Base-by-base conservation (phyloP, 2,329 filamentous ascomycete species). In the Alternaria arborescens region DNA sequence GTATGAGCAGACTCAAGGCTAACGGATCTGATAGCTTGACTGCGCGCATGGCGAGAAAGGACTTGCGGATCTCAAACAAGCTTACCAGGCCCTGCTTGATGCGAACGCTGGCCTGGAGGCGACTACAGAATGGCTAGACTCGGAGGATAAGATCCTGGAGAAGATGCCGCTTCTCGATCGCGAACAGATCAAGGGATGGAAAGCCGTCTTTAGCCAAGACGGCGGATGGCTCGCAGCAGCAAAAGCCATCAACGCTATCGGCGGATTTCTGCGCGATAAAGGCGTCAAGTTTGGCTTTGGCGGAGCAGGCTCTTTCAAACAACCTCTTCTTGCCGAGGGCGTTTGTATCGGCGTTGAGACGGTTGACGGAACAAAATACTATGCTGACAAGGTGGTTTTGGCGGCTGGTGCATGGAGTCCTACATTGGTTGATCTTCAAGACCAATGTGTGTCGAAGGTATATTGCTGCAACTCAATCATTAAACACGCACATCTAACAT, bases 391-490 rank as follows among this genome's bases (percentile, higher is more conserved):
- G 65, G 77, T 82, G 0, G 75, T 83, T 11, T 64, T 84, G 24
- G 81, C 82, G 18, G 75, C 81, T n/a, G 73, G 73, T 16, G 72
- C 73, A 2, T 76, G 73, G 73, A 75, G 67, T 63, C 58, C 73
- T 2, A 55, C 62, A 8, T 52, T 76, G n/a, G 66, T 76, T 2
- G 71, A 76, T 44, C 46, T 76, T 18, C 57, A 74, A 42, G 71
- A 73, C 16, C 73, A 76, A 42, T 52, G 77, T 79, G 63, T 87
- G 84, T 42, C 86, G 0, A 88, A 86, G 4, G 86, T 88, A 46
- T 83, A 30, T 55, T 7, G 18, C 32, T 32, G 14, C 22, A 11
- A 46, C 22, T 18, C 10, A 28, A 6, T 8, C 36, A 11, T 12
- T 41, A 4, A 8, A 26, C 10, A 41, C 32, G 26, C 10, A 20